Evolutionary conservation across 2,329 filamentous ascomycete species (phyloP).

Genomic region (Pseudocercospora fuligena): DNA sequence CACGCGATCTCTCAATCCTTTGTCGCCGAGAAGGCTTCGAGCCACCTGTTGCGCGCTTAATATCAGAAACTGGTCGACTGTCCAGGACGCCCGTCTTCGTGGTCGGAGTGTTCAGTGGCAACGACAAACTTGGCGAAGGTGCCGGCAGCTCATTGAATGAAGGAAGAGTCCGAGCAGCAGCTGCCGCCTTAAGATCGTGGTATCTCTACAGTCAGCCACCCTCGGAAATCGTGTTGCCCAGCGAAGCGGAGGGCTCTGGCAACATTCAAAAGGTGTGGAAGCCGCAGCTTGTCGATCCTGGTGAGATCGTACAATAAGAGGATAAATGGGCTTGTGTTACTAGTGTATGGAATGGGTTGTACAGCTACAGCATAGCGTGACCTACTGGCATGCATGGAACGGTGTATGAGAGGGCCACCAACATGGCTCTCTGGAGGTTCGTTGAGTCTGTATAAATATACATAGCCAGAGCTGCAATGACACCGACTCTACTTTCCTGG

Average conservation of each 20-base stretch:
- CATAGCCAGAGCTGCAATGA: conserved; percentile 9
- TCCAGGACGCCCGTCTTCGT: conserved; percentile 89
- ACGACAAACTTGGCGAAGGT: conserved; percentile 92
- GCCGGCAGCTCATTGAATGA: conserved; percentile 76
- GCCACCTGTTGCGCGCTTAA: conserved; percentile 79
- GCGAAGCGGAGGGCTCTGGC: conserved; percentile 45
- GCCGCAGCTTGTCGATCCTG: conserved; percentile 62
- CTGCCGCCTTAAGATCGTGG: conserved; percentile 88
- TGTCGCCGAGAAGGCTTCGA: conserved; percentile 92
- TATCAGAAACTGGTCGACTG: conserved; percentile 86
- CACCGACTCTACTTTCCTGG: conserved; percentile 13
- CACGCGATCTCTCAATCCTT: conserved; percentile 78
- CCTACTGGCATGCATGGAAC: conserved; percentile 16
- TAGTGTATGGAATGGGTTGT: conserved; percentile 6
- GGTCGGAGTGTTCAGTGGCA: conserved; percentile 90
- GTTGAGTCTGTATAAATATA: conserved; percentile 10
- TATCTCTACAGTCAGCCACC: conserved; percentile 85
- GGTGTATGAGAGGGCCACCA: not conserved
- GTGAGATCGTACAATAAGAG: conserved; percentile 56
- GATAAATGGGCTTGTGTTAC: conserved; percentile 9
- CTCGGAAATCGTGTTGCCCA: conserved; percentile 57
- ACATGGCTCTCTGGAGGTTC: not conserved
- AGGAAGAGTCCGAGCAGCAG: conserved; percentile 78
- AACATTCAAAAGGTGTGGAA: conserved; percentile 49
- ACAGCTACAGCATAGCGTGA: conserved; percentile 11